Evolutionary conservation across 495 filamentous ascomycete genomes (phyloP).

Genomic region (Aspergillus incahuasiensis): DNA sequence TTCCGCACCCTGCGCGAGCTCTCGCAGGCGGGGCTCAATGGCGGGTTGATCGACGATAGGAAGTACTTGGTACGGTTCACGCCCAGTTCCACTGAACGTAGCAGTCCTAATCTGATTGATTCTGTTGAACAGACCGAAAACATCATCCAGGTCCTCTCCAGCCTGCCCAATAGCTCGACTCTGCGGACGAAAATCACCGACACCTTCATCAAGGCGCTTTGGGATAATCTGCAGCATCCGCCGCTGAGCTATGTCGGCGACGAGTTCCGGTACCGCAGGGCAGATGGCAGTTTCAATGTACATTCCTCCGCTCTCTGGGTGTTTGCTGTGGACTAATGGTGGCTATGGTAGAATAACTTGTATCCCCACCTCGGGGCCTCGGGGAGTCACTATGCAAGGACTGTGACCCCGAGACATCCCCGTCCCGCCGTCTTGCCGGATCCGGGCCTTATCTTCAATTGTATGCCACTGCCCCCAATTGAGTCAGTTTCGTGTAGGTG

Average conservation of each 20-base stretch:
- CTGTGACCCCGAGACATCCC: conserved; percentile 48
- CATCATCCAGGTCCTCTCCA: conserved; percentile 8
- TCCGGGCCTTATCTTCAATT: conserved; percentile 63
- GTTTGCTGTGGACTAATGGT: not conserved
- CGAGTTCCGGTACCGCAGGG: conserved; percentile 50
- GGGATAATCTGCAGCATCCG: conserved; percentile 58
- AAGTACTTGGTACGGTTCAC: conserved; percentile 10
- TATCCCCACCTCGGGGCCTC: conserved; percentile 51
- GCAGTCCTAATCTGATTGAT: not conserved
- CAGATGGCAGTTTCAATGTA: conserved; percentile 54
- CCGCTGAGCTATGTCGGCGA: conserved; percentile 55
- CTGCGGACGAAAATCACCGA: conserved; percentile 43
- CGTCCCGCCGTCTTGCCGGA: conserved; percentile 59
- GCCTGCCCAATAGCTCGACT: conserved; percentile 40
- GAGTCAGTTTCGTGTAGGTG: not conserved
- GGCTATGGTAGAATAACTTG: conserved; percentile 40
- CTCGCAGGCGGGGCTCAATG: not conserved
- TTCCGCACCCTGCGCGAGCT: not conserved
- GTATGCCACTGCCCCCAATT: conserved; percentile 4
- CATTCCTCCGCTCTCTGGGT: not conserved
- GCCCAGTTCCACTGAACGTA: too few relatives aligned
- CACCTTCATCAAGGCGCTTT: conserved; percentile 51
- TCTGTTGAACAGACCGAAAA: conserved; percentile 14
- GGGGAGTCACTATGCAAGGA: conserved; percentile 56
- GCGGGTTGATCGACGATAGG: conserved; percentile 13